These are phyloP conservation scores for Talaromyces sp. DNA, from an alignment of 2,329 filamentous ascomycete species.

Conservation along the genomic window DNA sequence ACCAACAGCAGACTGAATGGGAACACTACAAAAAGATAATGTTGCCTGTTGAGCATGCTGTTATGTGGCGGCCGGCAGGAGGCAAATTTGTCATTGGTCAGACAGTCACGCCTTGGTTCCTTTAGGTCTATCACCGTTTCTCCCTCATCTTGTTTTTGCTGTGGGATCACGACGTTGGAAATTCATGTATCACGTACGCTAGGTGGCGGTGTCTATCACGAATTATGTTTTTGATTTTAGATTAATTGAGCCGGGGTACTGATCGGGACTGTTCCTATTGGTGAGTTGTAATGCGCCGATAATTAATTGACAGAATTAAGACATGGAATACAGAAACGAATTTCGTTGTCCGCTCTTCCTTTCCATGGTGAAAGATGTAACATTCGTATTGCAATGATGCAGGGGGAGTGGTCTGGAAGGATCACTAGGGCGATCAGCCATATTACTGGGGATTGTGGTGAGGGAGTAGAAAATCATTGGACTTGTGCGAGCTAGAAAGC, in stretches of 20 bases:
- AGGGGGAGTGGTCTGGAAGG: no score
- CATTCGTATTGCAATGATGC: no score
- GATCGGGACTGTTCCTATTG: not conserved
- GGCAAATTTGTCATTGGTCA: conserved; percentile 16
- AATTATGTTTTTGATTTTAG: not conserved
- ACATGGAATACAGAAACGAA: no score
- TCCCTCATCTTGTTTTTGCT: not conserved
- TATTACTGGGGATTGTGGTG: no score
- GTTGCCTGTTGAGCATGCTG: conserved; percentile 5
- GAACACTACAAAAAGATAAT: conserved; percentile 11
- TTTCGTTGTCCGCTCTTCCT: no score
- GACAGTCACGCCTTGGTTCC: conserved; percentile 12
- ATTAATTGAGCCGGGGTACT: not conserved
- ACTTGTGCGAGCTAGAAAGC: no score
- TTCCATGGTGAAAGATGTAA: no score
- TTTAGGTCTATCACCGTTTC: not conserved
- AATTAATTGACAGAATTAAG: no score
- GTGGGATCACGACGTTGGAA: not conserved
- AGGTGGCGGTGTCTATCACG: no score
- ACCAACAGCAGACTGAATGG: conserved; percentile 8
- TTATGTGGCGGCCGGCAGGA: conserved; percentile 11
- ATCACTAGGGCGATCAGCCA: no score
- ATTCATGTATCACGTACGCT: not conserved
- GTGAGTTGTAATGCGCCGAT: not conserved
- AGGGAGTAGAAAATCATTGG: no score